Base-by-base conservation (phyloP, 2,329 filamentous ascomycete genomes). In the Chrysoporthe cubensis region DNA sequence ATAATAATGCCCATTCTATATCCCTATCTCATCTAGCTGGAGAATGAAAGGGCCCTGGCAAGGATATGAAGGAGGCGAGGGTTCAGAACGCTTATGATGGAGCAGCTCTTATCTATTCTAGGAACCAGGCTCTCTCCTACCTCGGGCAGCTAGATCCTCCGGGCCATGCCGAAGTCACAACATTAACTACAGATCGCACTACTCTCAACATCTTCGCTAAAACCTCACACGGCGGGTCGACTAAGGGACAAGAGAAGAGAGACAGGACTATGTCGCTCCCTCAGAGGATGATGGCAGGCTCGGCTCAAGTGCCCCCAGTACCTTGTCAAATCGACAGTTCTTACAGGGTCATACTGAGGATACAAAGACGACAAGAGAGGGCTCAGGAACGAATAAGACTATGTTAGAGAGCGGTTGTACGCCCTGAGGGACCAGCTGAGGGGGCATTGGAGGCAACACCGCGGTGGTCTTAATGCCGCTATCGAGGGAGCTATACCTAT, bases 151-250 rank as follows among this genome's bases (percentile, higher is more conserved):
- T 71, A 0, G 68, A 74, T n/a, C 65, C 68, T 2, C 37, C 67
- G 1, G 72, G 72, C 13, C 67, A 73, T 42, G 70, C 75, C 6
- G 57, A 67, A 9, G 34, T 77, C 67, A 72, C 70, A 2, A 76
- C 75, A 0, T 77, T 77, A 58, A 72, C 72, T 42, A 74, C 74
- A 1, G 65, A 77, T 44, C 75, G 75, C 21, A 69, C 63, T 2
- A 70, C 43, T 21, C 42, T 77, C 43, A 69, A 75, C 62, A 48
- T 75, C 6, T 77, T 60, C 18, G 73, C 75, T 26, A 26, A 26
- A 26, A 26, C 26, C 26, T 26, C 26, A 26, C 26, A 26, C 26
- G 26, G 26, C 26, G 26, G 26, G 26, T 26, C 26, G 26, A 26
- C 26, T 26, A 26, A 26, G 26, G 26, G 26, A 26, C 26, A 26